Evolutionary conservation across 805 yeast genomes (phyloP).

Genomic region (Lipomyces chichibuensis): DNA sequence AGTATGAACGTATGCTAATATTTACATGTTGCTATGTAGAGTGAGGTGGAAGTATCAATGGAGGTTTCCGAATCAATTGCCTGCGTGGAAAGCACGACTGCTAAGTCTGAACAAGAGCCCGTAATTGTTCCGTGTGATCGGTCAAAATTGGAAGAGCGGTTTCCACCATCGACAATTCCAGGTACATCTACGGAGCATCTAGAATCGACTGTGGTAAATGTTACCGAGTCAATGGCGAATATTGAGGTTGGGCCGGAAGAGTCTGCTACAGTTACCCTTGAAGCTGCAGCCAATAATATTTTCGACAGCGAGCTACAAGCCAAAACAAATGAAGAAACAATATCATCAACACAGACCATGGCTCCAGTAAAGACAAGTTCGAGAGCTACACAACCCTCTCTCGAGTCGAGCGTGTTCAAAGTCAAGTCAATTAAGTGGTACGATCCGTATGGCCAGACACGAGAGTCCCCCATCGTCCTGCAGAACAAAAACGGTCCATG

Average conservation of each 20-base stretch:
- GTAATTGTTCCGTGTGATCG: neutral
- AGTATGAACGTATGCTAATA: neutral
- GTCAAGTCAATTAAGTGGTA: conserved; percentile 27
- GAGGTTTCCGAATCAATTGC: neutral
- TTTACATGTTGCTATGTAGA: neutral
- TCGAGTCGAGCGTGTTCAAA: conserved; percentile 26
- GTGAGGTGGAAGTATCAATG: neutral
- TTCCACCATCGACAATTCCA: neutral
- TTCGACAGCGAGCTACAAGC: neutral
- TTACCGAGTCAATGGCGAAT: neutral
- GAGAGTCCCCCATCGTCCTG: conserved; percentile 52
- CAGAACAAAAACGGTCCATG: conserved; percentile 90
- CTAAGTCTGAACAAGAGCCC: neutral
- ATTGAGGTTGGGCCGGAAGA: neutral
- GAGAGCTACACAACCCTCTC: neutral
- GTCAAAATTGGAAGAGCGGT: neutral
- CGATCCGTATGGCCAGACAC: conserved; percentile 21
- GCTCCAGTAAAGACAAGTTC: neutral
- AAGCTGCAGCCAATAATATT: neutral
- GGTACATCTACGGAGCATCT: neutral
- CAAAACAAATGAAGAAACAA: conserved; percentile 5
- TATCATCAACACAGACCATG: neutral
- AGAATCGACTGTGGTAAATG: neutral
- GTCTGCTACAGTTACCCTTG: neutral
- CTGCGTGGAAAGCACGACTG: neutral